These are phyloP conservation scores for Conoideocrella luteorostrata DNA, from an alignment of 2,329 filamentous ascomycete genomes.

Conservation along the genomic window DNA sequence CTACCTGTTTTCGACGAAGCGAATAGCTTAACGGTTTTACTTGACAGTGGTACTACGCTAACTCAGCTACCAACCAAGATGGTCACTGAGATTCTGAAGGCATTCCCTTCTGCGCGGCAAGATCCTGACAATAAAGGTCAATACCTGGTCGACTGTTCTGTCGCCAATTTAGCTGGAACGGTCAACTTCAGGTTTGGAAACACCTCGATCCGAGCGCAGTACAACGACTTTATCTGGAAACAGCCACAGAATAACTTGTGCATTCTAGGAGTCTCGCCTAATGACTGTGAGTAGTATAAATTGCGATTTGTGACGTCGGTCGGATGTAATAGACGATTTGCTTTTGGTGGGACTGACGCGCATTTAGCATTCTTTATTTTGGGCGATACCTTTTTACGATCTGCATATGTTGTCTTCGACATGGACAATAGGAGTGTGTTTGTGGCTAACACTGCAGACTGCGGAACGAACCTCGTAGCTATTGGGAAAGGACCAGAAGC, in stretches of 20 bases:
- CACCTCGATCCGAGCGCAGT: conserved; percentile 29
- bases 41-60: conserved; percentile 58
- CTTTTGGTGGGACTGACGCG: too few species aligned
- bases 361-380: conserved; percentile 15
- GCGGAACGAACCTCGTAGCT: conserved; percentile 21
- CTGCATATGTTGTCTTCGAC: conserved; percentile 30
- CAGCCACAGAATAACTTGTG: conserved; percentile 12
- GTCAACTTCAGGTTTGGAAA: conserved; percentile 38
- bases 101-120: conserved; percentile 34
- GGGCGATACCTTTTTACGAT: conserved; percentile 32
- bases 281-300: conserved; percentile 19
- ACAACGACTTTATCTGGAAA: conserved; percentile 33
- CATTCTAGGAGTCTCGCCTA: conserved; percentile 31
- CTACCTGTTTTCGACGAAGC: conserved; percentile 34
- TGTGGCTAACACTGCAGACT: conserved; percentile 21
- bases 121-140: conserved; percentile 29
- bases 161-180: conserved; percentile 23
- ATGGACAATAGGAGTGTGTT: conserved; percentile 24
- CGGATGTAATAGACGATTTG: not conserved
- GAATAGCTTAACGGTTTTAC: conserved; percentile 35
- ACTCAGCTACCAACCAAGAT: conserved; percentile 54
- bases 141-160: conserved; percentile 37
- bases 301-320: conserved; percentile 13
- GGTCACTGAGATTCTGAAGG: conserved; percentile 32
- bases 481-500: conserved; percentile 29